phyloP scores from a whole-genome alignment of 2,329 filamentous ascomycete genomes.

The Aspergillus sojae region DNA sequence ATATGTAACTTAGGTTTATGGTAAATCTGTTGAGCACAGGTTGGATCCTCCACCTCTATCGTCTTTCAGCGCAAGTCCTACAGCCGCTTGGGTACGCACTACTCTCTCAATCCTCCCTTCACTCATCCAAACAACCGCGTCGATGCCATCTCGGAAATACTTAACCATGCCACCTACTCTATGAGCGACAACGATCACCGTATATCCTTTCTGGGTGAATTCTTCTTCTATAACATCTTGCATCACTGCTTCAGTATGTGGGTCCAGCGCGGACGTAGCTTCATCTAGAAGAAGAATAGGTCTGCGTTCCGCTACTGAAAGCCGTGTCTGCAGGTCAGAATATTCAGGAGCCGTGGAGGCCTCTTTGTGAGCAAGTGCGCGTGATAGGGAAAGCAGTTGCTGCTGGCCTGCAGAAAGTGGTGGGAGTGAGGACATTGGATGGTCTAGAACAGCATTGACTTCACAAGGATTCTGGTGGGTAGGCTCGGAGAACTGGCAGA shows the following conservation, averaged over 20 bases:
- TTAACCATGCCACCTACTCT: background rate
- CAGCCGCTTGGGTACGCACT: background rate
- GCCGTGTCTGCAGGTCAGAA: background rate
- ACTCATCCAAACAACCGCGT: background rate
- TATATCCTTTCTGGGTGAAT: background rate
- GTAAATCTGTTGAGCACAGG: background rate
- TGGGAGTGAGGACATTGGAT: background rate
- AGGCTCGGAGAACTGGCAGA: background rate
- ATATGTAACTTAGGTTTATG: background rate
- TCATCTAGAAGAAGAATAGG: slow-evolving; percentile 5
- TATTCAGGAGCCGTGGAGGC: no score
- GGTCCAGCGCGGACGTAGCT: background rate
- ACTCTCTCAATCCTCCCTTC: background rate
- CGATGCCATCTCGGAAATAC: background rate
- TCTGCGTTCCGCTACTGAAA: background rate
- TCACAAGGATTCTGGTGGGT: background rate
- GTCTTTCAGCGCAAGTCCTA: background rate
- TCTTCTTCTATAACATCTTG: background rate
- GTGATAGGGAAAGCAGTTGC: slow-evolving; percentile 1
- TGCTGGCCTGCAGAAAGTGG: background rate
- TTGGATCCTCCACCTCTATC: background rate
- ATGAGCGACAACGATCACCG: slow-evolving; percentile 2
- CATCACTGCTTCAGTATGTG: background rate
- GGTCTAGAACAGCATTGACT: background rate
- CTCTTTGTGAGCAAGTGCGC: background rate